Evolutionary conservation across 352 stramenopile species (phyloP).

Genomic region (Chrysophaeum taylorii): DNA sequence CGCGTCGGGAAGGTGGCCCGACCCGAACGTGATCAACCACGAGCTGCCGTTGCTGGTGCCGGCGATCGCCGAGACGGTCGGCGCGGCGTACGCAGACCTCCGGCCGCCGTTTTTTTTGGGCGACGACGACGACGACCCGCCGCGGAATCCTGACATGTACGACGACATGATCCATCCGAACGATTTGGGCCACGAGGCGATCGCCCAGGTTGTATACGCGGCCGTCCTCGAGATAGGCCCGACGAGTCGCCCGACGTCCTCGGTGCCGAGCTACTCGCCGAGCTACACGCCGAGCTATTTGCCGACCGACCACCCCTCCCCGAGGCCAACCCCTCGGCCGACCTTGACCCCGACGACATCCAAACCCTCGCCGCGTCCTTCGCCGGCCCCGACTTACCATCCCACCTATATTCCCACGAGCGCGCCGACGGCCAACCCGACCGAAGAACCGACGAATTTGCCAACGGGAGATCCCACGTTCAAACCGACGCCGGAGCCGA

Average conservation of each 20-base stretch:
- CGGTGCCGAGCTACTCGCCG: too few species aligned
- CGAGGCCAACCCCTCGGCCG: too few species aligned
- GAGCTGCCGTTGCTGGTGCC: not conserved
- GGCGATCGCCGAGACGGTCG: not conserved
- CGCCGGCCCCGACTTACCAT: too few species aligned
- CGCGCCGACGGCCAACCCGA: not conserved
- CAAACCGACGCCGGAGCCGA: too few species aligned
- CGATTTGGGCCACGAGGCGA: not conserved
- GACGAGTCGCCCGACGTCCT: not conserved
- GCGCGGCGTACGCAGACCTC: not conserved
- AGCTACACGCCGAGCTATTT: too few species aligned
- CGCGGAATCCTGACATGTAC: too few species aligned
- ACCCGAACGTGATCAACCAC: not conserved
- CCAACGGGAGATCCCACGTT: too few species aligned
- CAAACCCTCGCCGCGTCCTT: too few species aligned
- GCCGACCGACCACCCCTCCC: too few species aligned
- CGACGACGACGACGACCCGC: not conserved
- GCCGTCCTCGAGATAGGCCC: not conserved
- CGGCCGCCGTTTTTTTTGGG: not conserved
- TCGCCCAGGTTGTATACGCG: too few species aligned
- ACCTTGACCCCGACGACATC: too few species aligned
- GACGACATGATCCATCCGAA: not conserved
- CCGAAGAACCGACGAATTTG: not conserved
- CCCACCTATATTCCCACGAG: not conserved
- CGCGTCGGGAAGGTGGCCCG: not conserved